Evolutionary conservation across 2,329 filamentous ascomycete species (phyloP), one percentile per base, ranked within the genome.

Genomic region (Chalaropsis ovoidea): DNA sequence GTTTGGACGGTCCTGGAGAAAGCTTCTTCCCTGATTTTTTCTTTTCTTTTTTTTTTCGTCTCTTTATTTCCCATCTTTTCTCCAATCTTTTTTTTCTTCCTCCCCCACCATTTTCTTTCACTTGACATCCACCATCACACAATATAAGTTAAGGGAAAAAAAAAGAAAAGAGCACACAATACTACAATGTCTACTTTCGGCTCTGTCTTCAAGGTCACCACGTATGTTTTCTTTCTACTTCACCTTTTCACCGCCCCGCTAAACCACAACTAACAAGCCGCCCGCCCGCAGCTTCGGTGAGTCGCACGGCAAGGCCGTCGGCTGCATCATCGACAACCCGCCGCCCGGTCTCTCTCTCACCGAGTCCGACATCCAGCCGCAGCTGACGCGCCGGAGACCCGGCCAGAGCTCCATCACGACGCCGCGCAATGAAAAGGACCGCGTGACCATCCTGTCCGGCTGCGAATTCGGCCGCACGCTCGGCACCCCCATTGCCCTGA

Each of bases 281-380:
- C 63, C 68, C 65, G 68, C 63, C 68, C 65, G 63, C 69, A 79
- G 78, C 72, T 79, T 77, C 69, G 79, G 79, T 73, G 79, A 81
- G 73, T 95, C 89, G 66, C 93, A 96, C 78, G 95, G 93, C 79
- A 87, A 86, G 72, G 93, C 88, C 41, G 91, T 97, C 72, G 92
- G 91, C 73, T 95, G 90, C 79, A 96, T 97, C 72, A 87, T 97
- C 76, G 93, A 97, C 75, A 91, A 91, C 71, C 89, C 86, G 73
- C 94, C 93, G 43, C 92, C 94, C 15, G 89, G 90, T 72, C 87
- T 97, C 81, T 79, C 86, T 72, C 85, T 97, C 75, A 88, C 84
- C 69, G 92, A 96, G 76, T 81, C 79, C 65, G 90, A 95, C 73
- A 95, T 97, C 74, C 93, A 99, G 77, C 91, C 91, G 61, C 91